Evolutionary conservation across 176 grass and related monocot genomes (phyloP), one percentile per base, ranked within the genome.

Genomic region (Oryza longistaminata): DNA sequence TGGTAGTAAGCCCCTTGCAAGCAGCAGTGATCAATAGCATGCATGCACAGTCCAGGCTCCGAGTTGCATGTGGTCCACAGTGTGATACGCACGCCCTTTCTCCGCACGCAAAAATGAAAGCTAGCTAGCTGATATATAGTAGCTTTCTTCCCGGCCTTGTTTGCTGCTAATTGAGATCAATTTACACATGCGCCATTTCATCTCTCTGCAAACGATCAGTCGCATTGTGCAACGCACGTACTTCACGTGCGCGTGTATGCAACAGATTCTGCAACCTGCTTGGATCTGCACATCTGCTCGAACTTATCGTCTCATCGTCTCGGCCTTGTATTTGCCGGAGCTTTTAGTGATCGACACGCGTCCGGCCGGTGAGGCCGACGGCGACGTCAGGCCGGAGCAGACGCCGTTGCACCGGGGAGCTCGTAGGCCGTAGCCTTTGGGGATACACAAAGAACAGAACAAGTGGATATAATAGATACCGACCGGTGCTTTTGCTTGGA

Each of bases 101-200:
- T 33, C 74, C 68, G n/a, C 84, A 90, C 80, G 84, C 88, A 62
- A 90, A 77, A 68, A 87, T 74, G 79, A 83, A 73, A 90, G 88
- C 48, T 53, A 4, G 1, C 10, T 55, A 52, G 52, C 78, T 26
- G 75, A 58, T 58, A n/a, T 58, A 19, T 58, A 5, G 52, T 58
- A 6, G 53, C 53, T 21, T 58, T 58, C 1, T 58, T 58, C 2
- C 44, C 46, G 29, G 22, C 29, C 68, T 22, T 26, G 40, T 43
- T 62, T 5, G 7, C 68, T 64, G 43, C 3, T 64, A 15, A 3
- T 14, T 25, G 15, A 67, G 45, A 78, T 48, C 83, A 45, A 16
- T 82, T 40, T 9, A 14, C 64, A 77, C 66, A 71, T 77, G 73
- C 37, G 6, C 70, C 26, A 69, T 85, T 85, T 80, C 9, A 10